Base-by-base conservation (phyloP, 805 yeast genomes). In the Suhomyces sp. region DNA sequence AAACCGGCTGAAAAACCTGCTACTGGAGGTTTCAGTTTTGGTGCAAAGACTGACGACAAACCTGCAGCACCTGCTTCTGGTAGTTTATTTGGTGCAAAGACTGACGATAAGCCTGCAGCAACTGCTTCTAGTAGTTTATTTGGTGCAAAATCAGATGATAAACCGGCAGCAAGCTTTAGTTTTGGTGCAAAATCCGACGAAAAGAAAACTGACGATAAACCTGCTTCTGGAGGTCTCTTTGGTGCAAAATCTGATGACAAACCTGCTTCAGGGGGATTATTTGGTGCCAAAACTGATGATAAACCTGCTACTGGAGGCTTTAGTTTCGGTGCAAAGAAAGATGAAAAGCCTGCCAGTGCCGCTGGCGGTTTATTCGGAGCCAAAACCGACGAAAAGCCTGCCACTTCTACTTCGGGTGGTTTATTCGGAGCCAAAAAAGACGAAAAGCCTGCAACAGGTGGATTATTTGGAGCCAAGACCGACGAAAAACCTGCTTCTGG, bases 381-480 rank as follows among this genome's bases (percentile, higher is more conserved):
- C 1, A 48, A 51, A 38, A 47, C 35, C 19, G 50, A 22, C 6
- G 49, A 36, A 5, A 26, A 48, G n/a, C 24, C 46, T 17, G 44
- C 47, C 33, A 12, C 33, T 9, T 35, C 47, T n/a, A 49, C 48
- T 46, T n/a, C 45, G 19, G 47, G 38, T 47, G 49, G 49, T 7
- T 15, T 42, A 5, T 46, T 50, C 15, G 56, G 55, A 1, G 50
- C 42, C 6, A 48, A 51, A 35, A 49, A 26, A 8, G 69, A 63
- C 9, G 64, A 58, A 19, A 63, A 59, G 15, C 54, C 53, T 19
- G 48, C 54, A 8, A 41, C 62, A 2, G 55, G 62, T n/a, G 54
- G 59, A 5, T 61, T 63, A 12, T 59, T 66, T 49, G 69, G 68
- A 13, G 62, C 69, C 24, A 59, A 54, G 53, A 22, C 50, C 9